phyloP scores from a whole-genome alignment of 1,284 basidiomycete species.

The Sporisorium iseilematis-ciliati region DNA sequence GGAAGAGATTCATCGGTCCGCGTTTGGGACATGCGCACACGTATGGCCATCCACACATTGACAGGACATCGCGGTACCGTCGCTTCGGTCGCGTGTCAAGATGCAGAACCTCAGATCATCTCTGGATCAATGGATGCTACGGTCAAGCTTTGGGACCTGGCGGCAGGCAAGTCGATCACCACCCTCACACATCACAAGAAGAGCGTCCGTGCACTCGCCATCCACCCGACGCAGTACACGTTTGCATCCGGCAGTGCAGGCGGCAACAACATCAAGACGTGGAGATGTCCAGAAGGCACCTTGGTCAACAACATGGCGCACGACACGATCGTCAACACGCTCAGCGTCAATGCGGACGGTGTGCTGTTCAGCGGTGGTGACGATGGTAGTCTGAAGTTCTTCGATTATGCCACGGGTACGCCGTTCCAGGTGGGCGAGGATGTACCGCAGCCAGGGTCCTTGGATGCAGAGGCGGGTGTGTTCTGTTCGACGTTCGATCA shows the following conservation, averaged over 20 bases:
- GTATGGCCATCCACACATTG: constrained; percentile 92
- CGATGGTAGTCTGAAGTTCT: constrained; percentile 60
- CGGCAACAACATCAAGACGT: constrained; percentile 99
- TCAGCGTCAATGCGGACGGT: constrained; percentile 92
- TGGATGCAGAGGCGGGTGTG: constrained; percentile 91
- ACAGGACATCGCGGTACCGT: constrained; percentile 93
- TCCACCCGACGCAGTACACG: constrained; percentile 88
- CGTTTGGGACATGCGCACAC: constrained; percentile 99
- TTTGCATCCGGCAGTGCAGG: constrained; percentile 95
- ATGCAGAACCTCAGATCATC: constrained; percentile 96
- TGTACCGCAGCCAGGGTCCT: constrained; percentile 93
- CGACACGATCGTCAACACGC: constrained; percentile 96
- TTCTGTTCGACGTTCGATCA: constrained; percentile 95
- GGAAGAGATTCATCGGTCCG: constrained; percentile 95
- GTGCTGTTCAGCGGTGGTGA: constrained; percentile 89
- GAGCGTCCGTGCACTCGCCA: constrained; percentile 87
- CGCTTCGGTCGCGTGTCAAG: constrained; percentile 92
- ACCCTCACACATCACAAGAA: constrained; percentile 99
- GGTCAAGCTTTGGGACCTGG: constrained; percentile 96
- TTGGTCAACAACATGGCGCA: constrained; percentile 97
- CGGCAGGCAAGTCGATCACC: constrained; percentile 93
- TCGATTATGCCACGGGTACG: constrained; percentile 89
- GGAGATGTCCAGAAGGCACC: constrained; percentile 95
- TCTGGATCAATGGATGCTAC: constrained; percentile 99
- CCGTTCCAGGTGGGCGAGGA: constrained; percentile 96